These are phyloP conservation scores for Cyanophora paradoxa DNA, from an alignment of 78 protist genomes.

Conservation along the genomic window DNA sequence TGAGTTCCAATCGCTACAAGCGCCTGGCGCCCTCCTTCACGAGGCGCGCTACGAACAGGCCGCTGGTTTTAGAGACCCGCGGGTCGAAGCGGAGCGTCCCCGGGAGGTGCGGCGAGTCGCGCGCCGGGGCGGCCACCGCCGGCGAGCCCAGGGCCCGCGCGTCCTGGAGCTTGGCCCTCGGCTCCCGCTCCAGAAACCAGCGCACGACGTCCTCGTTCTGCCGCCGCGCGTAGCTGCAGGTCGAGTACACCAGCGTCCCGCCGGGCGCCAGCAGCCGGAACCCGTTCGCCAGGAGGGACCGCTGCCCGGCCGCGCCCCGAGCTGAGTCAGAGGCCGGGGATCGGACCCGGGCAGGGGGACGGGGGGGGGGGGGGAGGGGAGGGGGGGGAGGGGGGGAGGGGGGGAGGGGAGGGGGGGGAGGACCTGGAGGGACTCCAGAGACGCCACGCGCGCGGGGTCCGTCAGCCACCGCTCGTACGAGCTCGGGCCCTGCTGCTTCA, in stretches of 20 bases:
- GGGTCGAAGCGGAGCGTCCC: constrained; percentile 16
- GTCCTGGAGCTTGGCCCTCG: not conserved
- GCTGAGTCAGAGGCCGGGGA: too few species aligned
- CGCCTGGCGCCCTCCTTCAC: too few species aligned
- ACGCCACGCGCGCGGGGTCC: not conserved
- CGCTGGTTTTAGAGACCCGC: not conserved
- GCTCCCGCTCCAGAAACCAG: constrained; percentile 6
- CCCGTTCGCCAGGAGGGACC: constrained; percentile 27
- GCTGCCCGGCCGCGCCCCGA: too few species aligned
- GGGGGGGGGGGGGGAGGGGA: too few species aligned
- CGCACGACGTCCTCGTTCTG: constrained; percentile 62
- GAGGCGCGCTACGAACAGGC: constrained; percentile 3
- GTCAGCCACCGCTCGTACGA: not conserved
- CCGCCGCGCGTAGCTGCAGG: constrained; percentile 36
- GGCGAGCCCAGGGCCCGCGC: not conserved
- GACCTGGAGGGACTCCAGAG: constrained; percentile 4
- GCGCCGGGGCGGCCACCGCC: not conserved
- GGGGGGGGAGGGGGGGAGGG: too few species aligned
- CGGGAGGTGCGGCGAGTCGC: not conserved
- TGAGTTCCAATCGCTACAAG: too few species aligned
- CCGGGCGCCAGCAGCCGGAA: constrained; percentile 8
- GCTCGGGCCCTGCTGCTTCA: constrained; percentile 27
- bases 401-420: too few species aligned
- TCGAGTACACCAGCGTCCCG: constrained; percentile 49
- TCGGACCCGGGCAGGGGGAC: too few species aligned